These are phyloP conservation scores for Xylariaceae sp. DNA, from an alignment of 2,329 filamentous ascomycete genomes.

Conservation along the genomic window DNA sequence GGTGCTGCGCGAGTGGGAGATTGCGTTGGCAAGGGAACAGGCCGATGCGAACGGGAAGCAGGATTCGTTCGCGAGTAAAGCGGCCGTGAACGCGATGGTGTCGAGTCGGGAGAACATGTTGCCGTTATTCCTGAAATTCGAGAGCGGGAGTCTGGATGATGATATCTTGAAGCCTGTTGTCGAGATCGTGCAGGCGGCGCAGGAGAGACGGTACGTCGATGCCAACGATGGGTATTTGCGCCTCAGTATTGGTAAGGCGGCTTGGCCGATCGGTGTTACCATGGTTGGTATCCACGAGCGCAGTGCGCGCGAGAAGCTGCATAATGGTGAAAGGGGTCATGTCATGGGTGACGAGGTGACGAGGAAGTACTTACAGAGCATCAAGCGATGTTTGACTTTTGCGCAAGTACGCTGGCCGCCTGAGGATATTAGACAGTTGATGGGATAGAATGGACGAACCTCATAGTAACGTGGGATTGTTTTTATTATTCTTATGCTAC, in stretches of 20 bases:
- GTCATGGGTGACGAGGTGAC: conserved; percentile 97
- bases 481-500: conserved; percentile 10
- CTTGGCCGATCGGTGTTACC: conserved; percentile 98
- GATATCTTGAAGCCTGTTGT: conserved; percentile 75
- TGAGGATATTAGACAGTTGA: conserved; percentile 84
- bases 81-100: conserved; percentile 77
- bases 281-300: conserved; percentile 99
- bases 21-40: conserved; percentile 65
- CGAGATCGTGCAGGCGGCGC: conserved; percentile 86
- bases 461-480: neutral
- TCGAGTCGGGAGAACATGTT: conserved; percentile 83
- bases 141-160: conserved; percentile 73
- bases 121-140: conserved; percentile 84
- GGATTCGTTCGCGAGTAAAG: conserved; percentile 69
- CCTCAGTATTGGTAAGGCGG: conserved; percentile 90
- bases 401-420: conserved; percentile 96
- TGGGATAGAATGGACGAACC: conserved; percentile 56
- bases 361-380: conserved; percentile 93
- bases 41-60: neutral
- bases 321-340: conserved; percentile 81
- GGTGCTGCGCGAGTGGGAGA: conserved; percentile 83
- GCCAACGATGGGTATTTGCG: conserved; percentile 93
- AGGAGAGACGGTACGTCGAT: conserved; percentile 87
- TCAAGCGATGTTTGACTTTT: conserved; percentile 94
- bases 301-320: conserved; percentile 89